Evolutionary conservation across 2,329 filamentous ascomycete species (phyloP), one percentile per base, ranked within the genome.

Genomic region (Alternaria atra): DNA sequence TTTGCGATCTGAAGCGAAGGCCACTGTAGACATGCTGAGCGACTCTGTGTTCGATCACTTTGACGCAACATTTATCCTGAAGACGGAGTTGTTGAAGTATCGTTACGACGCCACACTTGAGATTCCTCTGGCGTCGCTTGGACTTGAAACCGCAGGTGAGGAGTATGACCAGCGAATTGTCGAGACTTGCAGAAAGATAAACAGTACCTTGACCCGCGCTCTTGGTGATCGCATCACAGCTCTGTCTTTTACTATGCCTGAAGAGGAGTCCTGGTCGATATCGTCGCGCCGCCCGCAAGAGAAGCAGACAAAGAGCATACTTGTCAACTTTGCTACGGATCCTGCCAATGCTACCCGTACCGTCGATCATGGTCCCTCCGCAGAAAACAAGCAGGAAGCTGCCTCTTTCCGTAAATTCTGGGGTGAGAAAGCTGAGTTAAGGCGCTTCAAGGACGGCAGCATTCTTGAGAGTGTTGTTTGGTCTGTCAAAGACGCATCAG

Each of bases 401-500:
- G 88, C 89, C 9, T 85, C 85, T 32, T 99, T 97, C 77, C 91
- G 92, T 35, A 87, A 90, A 34, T 98, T 99, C 76, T 99, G 96
- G 95, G 95, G 94, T 6, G 90, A 94, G 9, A 97, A 95, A 76
- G 88, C 95, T 1, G 95, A 99, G 77, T 84, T 99, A 46, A 88
- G 95, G 66, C 91, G 95, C 20, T 99, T 99, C 83, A 96, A 94
- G 71, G 93, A 98, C 73, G 95, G 95, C 23, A 94, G 90, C 70
- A 97, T 99, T 67, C 85, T 93, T 8, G 96, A 99, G 78, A 97
- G 92, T 72, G 83, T 98, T 30, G 90, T 97, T 20, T 99, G 95
- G 95, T 84, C 80, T 2, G 63, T 84, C 2, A 86, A 89, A 66
- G 84, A 86, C 55, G 82, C 86, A 1, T 82, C 88, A 1, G 82